Conservation (phyloP, 106 monocot species). For the Vanilla planifolia region DNA sequence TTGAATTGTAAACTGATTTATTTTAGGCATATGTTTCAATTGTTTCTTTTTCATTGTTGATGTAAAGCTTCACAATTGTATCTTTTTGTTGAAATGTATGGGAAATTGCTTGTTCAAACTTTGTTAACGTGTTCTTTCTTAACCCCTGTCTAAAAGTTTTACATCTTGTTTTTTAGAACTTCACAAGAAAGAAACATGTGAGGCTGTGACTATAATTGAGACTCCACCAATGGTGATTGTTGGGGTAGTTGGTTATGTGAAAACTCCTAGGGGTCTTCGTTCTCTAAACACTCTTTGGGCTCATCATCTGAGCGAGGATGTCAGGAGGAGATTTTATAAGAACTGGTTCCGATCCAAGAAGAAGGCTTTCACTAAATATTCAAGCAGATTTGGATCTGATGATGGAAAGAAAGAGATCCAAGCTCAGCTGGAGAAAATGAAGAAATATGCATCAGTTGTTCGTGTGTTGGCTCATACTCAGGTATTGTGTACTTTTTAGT, state of each 20-base stretch:
- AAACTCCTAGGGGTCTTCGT: conserved; percentile 83
- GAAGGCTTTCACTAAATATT: conserved; percentile 81
- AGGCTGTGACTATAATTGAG: conserved; percentile 82
- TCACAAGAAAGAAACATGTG: conserved; percentile 95
- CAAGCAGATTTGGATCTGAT: conserved; percentile 69
- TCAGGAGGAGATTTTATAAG: conserved; percentile 88
- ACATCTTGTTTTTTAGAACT: conserved; percentile 34
- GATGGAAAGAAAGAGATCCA: conserved; percentile 80
- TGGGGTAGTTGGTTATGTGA: conserved; percentile 77
- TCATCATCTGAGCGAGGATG: conserved; percentile 83
- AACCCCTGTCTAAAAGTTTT: too few species aligned
- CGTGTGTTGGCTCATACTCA: conserved; percentile 86
- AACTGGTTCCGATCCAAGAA: conserved; percentile 87
- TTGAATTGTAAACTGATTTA: too few species aligned
- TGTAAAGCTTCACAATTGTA: too few species aligned
- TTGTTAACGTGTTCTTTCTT: too few species aligned
- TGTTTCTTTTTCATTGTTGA: too few species aligned
- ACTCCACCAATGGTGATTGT: conserved; percentile 86
- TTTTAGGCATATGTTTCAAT: too few species aligned
- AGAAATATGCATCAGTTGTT: conserved; percentile 78
- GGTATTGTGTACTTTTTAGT: conserved; percentile 21
- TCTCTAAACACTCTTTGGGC: conserved; percentile 83
- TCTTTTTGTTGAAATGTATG: too few species aligned
- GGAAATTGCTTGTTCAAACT: too few species aligned
- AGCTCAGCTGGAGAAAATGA: conserved; percentile 80